Base-by-base conservation (phyloP, 208 protist genomes). In the Wallacemonas sp. region DNA sequence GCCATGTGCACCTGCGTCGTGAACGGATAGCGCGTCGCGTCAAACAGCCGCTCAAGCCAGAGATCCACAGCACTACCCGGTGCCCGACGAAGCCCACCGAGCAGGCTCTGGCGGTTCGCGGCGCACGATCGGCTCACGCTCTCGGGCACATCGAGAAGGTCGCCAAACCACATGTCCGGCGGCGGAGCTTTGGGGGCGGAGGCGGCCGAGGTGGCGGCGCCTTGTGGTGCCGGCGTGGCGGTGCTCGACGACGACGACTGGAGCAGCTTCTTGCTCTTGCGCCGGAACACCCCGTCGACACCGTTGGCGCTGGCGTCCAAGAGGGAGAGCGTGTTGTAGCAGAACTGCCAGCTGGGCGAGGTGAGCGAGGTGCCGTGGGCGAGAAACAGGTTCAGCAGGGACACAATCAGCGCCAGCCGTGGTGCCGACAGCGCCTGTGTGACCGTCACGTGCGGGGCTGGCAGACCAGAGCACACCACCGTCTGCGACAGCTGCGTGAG, bases 21-120 rank as follows among this genome's bases (percentile, higher is more conserved):
- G 39, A 79, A 54, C 44, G 82, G 78, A 71, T 85, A 93, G 70
- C 67, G 77, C 26, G 90, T 93, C 16, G 77, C 78, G 61, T 95
- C 90, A 61, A 92, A 95, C 28, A 95, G 73, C 26, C 74, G 77
- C 42, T 95, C 90, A 11, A 95, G 69, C 87, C 90, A 95, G 28
- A 83, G 49, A 66, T 93, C 89, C 0, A 92, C 83, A 33, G 66
- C 64, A 54, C 76, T 78, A n/a, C 61, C 61, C 0, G 66, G 72
- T 20, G 78, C 38, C n/a, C 48, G 52, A 28, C 89, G 77, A 11
- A 92, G 55, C n/a, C 49, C 57, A 33, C 31, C 49, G 36, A 95
- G 52, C 49, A 92, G 87, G 46, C 46, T 33, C n/a, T 55, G 57
- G 20, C 89, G 84, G 44, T 74, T 73, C 28, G 76, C 55, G 22